Evolutionary conservation across 495 filamentous ascomycete genomes (phyloP).

Genomic region (Neurospora sp.): DNA sequence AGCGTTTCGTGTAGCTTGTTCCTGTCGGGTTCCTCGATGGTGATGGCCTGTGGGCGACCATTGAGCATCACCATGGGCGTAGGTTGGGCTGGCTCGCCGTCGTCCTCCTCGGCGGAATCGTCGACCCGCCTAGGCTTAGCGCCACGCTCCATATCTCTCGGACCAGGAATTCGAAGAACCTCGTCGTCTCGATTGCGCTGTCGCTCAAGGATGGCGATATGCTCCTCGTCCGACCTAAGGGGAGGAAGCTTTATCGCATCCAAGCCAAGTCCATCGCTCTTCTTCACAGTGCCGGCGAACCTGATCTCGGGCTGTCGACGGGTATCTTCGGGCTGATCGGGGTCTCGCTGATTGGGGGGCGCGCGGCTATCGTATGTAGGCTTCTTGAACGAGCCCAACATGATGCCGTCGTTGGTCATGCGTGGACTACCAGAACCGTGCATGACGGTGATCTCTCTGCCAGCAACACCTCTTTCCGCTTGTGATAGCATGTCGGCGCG

Average conservation of each 20-base stretch:
- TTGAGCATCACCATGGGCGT: constrained; percentile 3
- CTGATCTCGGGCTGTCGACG: constrained; percentile 38
- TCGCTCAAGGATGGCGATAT: constrained; percentile 78
- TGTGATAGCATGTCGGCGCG: constrained; percentile 40
- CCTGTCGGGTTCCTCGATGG: constrained; percentile 50
- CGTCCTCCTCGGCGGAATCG: constrained; percentile 15
- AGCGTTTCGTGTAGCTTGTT: constrained; percentile 18
- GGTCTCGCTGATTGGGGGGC: background rate
- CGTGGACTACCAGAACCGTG: constrained; percentile 37
- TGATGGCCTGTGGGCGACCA: constrained; percentile 46
- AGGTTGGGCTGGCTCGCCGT: constrained; percentile 4
- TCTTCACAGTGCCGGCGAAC: constrained; percentile 52
- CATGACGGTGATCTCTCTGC: constrained; percentile 65
- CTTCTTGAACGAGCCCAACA: constrained; percentile 15
- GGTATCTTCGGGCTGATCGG: constrained; percentile 21
- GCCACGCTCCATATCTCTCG: constrained; percentile 75
- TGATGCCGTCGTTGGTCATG: constrained; percentile 38
- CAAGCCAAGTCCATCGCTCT: constrained; percentile 31
- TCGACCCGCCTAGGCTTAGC: constrained; percentile 53
- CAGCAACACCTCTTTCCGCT: constrained; percentile 59
- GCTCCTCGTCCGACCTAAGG: constrained; percentile 54
- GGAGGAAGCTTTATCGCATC: constrained; percentile 37
- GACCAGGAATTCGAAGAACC: constrained; percentile 75
- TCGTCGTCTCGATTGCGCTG: constrained; percentile 66
- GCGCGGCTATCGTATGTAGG: constrained; percentile 3